Evolutionary conservation across 2,329 filamentous ascomycete species (phyloP).

Genomic region (Exutisphaerella laricina): DNA sequence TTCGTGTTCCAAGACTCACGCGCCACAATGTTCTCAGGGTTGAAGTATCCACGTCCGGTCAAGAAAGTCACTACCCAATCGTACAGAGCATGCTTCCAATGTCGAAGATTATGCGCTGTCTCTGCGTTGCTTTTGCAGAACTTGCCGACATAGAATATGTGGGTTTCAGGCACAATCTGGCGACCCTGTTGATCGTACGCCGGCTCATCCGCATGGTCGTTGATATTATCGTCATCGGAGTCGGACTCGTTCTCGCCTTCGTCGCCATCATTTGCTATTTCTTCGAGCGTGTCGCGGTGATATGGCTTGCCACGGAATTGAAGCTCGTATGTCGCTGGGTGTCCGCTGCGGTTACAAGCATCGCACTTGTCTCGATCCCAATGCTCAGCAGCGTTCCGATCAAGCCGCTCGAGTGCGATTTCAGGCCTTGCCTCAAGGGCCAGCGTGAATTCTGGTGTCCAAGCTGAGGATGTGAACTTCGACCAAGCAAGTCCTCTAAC

Average conservation of each 20-base stretch:
- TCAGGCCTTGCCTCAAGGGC: conserved; percentile 61
- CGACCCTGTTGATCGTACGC: conserved; percentile 47
- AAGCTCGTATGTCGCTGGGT: conserved; percentile 62
- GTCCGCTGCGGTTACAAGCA: conserved; percentile 64
- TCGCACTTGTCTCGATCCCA: conserved; percentile 51
- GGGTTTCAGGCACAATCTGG: conserved; percentile 40
- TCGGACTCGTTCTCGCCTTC: conserved; percentile 36
- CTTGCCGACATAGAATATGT: conserved; percentile 50
- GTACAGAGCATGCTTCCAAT: conserved; percentile 73
- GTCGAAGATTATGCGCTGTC: conserved; percentile 64
- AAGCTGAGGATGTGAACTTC: conserved; percentile 66
- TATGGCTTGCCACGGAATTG: conserved; percentile 63
- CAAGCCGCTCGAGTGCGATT: conserved; percentile 48
- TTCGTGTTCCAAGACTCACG: conserved; percentile 57
- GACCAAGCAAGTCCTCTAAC: conserved; percentile 61
- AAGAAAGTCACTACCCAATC: conserved; percentile 64
- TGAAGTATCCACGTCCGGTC: conserved; percentile 52
- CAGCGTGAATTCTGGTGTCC: conserved; percentile 61
- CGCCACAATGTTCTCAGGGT: conserved; percentile 53
- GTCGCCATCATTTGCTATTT: conserved; percentile 55
- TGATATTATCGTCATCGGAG: conserved; percentile 27
- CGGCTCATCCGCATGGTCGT: conserved; percentile 30
- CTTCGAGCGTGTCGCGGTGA: conserved; percentile 58
- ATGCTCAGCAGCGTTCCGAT: conserved; percentile 34
- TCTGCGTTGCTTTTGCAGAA: conserved; percentile 60